These are phyloP conservation scores for Cyanidiococcus yangmingshanensis DNA, from an alignment of 23 red algal species.

Conservation along the genomic window DNA sequence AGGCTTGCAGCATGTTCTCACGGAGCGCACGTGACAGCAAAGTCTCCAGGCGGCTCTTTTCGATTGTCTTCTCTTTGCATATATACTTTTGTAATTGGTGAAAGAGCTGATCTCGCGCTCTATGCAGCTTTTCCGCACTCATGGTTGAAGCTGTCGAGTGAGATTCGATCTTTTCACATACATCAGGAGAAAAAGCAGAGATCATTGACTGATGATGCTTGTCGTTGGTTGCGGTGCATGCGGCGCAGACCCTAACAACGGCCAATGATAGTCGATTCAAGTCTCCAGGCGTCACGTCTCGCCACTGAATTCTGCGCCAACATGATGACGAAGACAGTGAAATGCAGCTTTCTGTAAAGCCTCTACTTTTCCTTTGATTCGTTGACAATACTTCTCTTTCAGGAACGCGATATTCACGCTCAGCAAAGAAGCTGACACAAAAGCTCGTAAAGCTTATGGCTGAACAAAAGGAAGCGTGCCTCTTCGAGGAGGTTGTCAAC, in stretches of 20 bases:
- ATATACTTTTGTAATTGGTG: slow-evolving; percentile 52
- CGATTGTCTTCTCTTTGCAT: slow-evolving; percentile 41
- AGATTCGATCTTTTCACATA: too few relatives aligned
- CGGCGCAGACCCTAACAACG: too few relatives aligned
- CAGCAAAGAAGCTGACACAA: background rate
- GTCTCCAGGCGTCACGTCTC: background rate
- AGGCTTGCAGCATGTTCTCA: slow-evolving; percentile 39
- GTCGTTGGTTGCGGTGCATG: too few relatives aligned
- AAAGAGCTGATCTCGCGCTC: slow-evolving; percentile 32
- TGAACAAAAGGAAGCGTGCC: slow-evolving; percentile 23
- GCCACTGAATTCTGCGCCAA: background rate
- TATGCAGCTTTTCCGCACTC: slow-evolving; percentile 37
- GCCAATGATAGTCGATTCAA: too few relatives aligned
- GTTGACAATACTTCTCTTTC: too few relatives aligned
- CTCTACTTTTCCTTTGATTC: too few relatives aligned
- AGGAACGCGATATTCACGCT: too few relatives aligned
- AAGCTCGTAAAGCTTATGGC: background rate
- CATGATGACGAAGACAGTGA: background rate
- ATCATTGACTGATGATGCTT: too few relatives aligned
- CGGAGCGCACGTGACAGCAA: slow-evolving; percentile 61
- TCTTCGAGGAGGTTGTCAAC: slow-evolving; percentile 66
- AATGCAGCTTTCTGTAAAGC: background rate
- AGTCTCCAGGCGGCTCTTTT: slow-evolving; percentile 53
- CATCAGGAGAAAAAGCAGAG: too few relatives aligned
- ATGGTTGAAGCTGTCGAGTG: too few relatives aligned